Evolutionary conservation across 2,329 filamentous ascomycete species (phyloP), one percentile per base, ranked within the genome.

Genomic region (Calonectria honghensis): DNA sequence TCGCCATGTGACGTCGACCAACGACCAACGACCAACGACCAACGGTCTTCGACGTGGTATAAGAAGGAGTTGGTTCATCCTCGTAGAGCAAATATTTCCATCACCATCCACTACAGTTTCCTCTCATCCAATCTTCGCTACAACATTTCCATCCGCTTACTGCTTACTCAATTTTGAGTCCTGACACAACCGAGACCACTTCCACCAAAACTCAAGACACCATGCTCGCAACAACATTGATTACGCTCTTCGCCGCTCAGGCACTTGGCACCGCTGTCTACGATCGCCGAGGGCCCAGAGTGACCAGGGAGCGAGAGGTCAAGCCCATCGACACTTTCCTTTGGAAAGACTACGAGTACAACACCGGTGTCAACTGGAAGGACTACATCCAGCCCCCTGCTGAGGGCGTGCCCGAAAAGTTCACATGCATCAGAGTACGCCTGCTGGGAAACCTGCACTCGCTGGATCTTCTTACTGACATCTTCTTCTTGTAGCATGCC

Each of bases 361-460:
- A 74, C 63, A 80, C 77, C 18, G 78, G 78, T 0, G n/a, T 80
- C 1, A 71, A 80, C 29, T 68, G 72, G 13, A 37, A 67, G 10
- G 20, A 70, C 1, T 78, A 80, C 20, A 37, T 77, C 4, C 32
- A 61, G 4, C 18, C 16, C 2, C 72, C 51, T 3, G 52, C 57
- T 14, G 13, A 73, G 18, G 59, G 57, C n/a, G 51, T 64, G 24
- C 11, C 72, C 24, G 77, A 79, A 61, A 75, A 64, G 41, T 70
- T 78, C 24, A 63, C 52, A 13, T 80, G 79, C 69, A 77, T 77
- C 2, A 68, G 31, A 4, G 78, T 68, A 78, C 64, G 73, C 29
- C 20, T 41, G 14, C 32, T 35, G 32, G 32, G 11, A 35, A 35
- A 35, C 7, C 32, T 35, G 32, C 32, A 11, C 32, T 10, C 7